phyloP scores from a whole-genome alignment of 1,139 yeast genomes.

The Geotrichum carabidarum region DNA sequence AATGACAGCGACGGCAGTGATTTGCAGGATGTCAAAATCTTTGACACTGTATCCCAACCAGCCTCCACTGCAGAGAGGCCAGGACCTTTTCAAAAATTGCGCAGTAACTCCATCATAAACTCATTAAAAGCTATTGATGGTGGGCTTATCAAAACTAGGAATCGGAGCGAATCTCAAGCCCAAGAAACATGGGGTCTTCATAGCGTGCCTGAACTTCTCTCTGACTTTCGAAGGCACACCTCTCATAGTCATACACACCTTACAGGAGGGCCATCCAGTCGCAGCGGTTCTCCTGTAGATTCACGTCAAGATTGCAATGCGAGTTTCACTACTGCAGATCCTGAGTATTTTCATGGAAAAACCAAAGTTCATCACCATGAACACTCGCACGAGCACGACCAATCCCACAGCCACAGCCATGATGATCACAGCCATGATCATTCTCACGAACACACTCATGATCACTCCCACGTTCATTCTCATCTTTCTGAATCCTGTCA shows the following conservation, averaged over 20 bases:
- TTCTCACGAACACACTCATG: constrained; percentile 8
- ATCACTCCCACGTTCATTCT: constrained; percentile 9
- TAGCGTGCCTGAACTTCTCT: constrained; percentile 38
- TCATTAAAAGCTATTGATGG: constrained; percentile 3
- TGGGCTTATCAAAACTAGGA: background rate
- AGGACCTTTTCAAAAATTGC: constrained; percentile 15
- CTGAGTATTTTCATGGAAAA: constrained; percentile 6
- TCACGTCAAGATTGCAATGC: constrained; percentile 11
- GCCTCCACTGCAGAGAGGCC: constrained; percentile 7
- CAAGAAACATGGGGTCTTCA: constrained; percentile 36
- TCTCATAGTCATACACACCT: constrained; percentile 19
- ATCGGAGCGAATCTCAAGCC: constrained; percentile 13
- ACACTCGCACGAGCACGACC: constrained; percentile 12
- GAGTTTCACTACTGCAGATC: constrained; percentile 1
- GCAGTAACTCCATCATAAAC: constrained; percentile 12
- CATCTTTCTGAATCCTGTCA: constrained; percentile 10
- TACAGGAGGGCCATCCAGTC: constrained; percentile 15
- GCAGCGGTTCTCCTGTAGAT: constrained; percentile 17
- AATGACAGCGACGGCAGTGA: background rate
- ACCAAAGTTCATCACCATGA: background rate
- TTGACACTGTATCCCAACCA: background rate
- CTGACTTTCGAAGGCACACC: constrained; percentile 39
- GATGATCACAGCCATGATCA: constrained; percentile 3
- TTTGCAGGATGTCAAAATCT: background rate
- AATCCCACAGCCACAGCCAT: constrained; percentile 6